A percentile compares a stretch with the other conserved stretches of the same genome.
Evolutionary conservation across 2,329 filamentous ascomycete species (phyloP).

Genomic region (Geosmithia morbida): DNA sequence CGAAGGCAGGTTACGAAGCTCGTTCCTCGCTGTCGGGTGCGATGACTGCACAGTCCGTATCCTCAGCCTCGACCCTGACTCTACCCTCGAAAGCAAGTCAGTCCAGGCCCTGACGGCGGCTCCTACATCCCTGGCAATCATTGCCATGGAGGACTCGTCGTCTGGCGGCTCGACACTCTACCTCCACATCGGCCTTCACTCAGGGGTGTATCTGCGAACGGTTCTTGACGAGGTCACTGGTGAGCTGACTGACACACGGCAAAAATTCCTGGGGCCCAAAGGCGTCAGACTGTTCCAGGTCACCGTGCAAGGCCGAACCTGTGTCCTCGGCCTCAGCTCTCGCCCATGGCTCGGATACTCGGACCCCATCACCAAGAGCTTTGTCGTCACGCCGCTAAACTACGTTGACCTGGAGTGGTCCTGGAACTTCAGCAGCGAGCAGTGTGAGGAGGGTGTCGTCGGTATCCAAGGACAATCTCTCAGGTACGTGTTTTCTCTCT

Average conservation of each 20-base stretch:
- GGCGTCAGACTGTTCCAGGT: slow-evolving; percentile 83
- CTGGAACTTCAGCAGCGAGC: slow-evolving; percentile 93
- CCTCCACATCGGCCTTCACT: slow-evolving; percentile 89
- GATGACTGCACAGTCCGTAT: slow-evolving; percentile 94
- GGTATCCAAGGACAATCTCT: slow-evolving; percentile 82
- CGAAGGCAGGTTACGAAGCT: slow-evolving; percentile 75
- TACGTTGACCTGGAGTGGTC: slow-evolving; percentile 84
- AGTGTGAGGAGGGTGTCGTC: slow-evolving; percentile 87
- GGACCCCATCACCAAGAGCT: slow-evolving; percentile 71
- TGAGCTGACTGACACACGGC: slow-evolving; percentile 85
- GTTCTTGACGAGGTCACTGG: slow-evolving; percentile 92
- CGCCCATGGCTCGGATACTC: slow-evolving; percentile 94
- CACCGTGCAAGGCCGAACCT: slow-evolving; percentile 70
- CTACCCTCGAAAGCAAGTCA: slow-evolving; percentile 83
- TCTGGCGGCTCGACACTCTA: slow-evolving; percentile 81
- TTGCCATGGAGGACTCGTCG: slow-evolving; percentile 89
- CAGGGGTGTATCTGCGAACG: slow-evolving; percentile 89
- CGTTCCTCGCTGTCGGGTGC: slow-evolving; percentile 89
- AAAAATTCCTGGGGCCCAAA: slow-evolving; percentile 86
- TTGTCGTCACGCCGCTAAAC: slow-evolving; percentile 83
- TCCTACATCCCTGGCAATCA: slow-evolving; percentile 78
- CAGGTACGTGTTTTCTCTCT: slow-evolving; percentile 41
- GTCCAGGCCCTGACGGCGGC: slow-evolving; percentile 87
- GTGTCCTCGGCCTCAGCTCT: slow-evolving; percentile 80
- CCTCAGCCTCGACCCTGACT: slow-evolving; percentile 76